Percentiles rank a stretch among this genome's conserved stretches.
Evolutionary conservation across 2,329 filamentous ascomycete genomes (phyloP).

Genomic region (Trichoderma breve): DNA sequence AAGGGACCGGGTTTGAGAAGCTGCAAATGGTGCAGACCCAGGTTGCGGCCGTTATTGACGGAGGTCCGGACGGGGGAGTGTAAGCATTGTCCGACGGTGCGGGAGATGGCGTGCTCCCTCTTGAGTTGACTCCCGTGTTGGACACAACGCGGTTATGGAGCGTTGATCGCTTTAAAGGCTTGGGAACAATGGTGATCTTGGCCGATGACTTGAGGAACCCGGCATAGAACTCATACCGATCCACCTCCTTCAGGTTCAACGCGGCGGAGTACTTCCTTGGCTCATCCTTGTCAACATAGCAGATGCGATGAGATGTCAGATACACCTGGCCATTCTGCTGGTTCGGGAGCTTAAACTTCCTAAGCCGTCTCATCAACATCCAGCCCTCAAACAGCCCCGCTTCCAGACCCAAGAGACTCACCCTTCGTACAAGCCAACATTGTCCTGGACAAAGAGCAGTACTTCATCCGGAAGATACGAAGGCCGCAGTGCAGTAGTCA

Average conservation of each 20-base stretch:
- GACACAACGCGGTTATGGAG: slow-evolving; percentile 54
- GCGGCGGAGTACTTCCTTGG: slow-evolving; percentile 81
- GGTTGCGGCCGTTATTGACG: slow-evolving; percentile 62
- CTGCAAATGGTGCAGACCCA: slow-evolving; percentile 97
- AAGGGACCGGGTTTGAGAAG: slow-evolving; percentile 87
- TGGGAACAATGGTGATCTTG: slow-evolving; percentile 87
- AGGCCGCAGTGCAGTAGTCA: slow-evolving; percentile 93
- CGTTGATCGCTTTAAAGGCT: slow-evolving; percentile 66
- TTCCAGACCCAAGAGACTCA: slow-evolving; percentile 47
- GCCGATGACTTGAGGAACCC: slow-evolving; percentile 93
- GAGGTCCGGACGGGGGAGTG: slow-evolving; percentile 39
- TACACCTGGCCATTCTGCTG: slow-evolving; percentile 97
- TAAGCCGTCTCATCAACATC: slow-evolving; percentile 37
- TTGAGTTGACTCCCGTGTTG: slow-evolving; percentile 44
- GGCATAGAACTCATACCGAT: slow-evolving; percentile 86
- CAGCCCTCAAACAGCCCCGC: neutral
- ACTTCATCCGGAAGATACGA: slow-evolving; percentile 91
- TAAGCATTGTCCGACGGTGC: slow-evolving; percentile 44
- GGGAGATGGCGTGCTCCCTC: slow-evolving; percentile 48
- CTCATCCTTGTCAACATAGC: slow-evolving; percentile 88
- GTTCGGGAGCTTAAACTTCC: slow-evolving; percentile 91
- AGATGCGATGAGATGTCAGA: slow-evolving; percentile 89
- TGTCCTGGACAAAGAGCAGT: slow-evolving; percentile 94
- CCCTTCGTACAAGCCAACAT: slow-evolving; percentile 97
- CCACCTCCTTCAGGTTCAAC: slow-evolving; percentile 85